phyloP scores from a whole-genome alignment of 345 rosid species.

The Rhodamnia rubescens region DNA sequence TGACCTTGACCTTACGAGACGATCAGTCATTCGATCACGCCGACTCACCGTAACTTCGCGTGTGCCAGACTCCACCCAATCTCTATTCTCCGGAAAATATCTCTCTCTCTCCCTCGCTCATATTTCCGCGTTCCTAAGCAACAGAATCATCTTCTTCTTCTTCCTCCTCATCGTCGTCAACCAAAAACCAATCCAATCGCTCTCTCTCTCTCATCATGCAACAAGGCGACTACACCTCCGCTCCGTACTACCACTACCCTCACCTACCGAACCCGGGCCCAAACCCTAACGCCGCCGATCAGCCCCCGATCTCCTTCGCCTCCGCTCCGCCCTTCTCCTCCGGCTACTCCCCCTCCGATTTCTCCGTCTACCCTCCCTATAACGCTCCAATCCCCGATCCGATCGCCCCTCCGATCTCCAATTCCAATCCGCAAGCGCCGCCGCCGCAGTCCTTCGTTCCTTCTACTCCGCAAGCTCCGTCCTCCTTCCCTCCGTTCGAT shows the following conservation, averaged over 20 bases:
- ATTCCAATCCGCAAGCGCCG: conserved; percentile 11
- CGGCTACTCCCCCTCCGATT: conserved; percentile 42
- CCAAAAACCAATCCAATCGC: background rate
- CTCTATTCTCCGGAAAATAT: background rate
- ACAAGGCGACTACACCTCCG: conserved; percentile 69
- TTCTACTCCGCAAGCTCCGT: conserved; percentile 15
- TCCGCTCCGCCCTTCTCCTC: conserved; percentile 74
- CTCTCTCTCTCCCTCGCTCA: background rate
- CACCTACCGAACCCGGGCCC: conserved; percentile 39
- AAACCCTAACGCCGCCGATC: conserved; percentile 28
- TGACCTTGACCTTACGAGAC: background rate
- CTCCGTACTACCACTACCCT: conserved; percentile 37
- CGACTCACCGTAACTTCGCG: background rate
- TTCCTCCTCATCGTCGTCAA: background rate
- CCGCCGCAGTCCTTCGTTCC: conserved; percentile 22
- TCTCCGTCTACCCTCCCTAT: conserved; percentile 33
- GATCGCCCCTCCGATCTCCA: conserved; percentile 38
- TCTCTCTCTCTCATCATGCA: conserved; percentile 25
- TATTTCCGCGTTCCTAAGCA: background rate
- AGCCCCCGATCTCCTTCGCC: conserved; percentile 24
- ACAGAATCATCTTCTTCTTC: background rate
- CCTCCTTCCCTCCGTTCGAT: conserved; percentile 55
- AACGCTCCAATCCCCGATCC: conserved; percentile 42
- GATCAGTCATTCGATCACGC: background rate
- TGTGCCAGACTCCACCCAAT: background rate